Percentiles rank a stretch among this genome's conserved stretches.
Conservation (phyloP, 495 filamentous ascomycete genomes). For the Lepraria neglecta region DNA sequence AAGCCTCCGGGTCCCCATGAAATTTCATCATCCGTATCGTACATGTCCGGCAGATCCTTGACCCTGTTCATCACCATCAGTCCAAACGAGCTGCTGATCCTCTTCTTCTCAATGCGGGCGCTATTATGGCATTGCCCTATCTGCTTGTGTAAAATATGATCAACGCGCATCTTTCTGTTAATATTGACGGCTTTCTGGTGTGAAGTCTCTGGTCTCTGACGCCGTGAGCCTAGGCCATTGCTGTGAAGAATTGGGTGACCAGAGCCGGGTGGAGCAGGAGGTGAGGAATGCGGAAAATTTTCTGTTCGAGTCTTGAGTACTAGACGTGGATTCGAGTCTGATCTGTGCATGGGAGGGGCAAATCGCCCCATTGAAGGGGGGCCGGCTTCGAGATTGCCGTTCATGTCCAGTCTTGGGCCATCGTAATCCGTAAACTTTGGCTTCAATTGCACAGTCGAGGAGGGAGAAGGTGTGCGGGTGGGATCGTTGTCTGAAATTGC, state of each 20-base stretch:
- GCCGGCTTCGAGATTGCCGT: constrained; percentile 29
- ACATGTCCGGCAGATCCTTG: constrained; percentile 59
- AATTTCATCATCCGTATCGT: constrained; percentile 73
- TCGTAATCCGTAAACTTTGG: constrained; percentile 36
- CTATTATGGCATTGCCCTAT: constrained; percentile 56
- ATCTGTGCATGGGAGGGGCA: constrained; percentile 23
- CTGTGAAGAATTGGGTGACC: constrained; percentile 46
- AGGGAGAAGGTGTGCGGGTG: constrained; percentile 23
- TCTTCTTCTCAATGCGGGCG: constrained; percentile 52
- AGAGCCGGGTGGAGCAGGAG: constrained; percentile 46
- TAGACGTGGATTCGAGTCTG: constrained; percentile 32
- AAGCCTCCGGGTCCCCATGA: constrained; percentile 61
- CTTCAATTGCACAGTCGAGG: constrained; percentile 15
- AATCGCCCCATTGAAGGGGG: constrained; percentile 34
- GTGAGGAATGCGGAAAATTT: constrained; percentile 41
- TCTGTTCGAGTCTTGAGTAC: constrained; percentile 47
- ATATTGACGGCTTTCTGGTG: constrained; percentile 90
- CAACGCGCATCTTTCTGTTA: constrained; percentile 79
- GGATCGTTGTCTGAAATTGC: constrained; percentile 25
- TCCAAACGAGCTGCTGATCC: constrained; percentile 54
- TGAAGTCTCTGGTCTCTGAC: constrained; percentile 79
- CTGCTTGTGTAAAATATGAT: constrained; percentile 76
- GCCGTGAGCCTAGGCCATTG: constrained; percentile 38
- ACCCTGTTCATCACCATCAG: constrained; percentile 65
- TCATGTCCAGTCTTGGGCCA: constrained; percentile 26